Base-by-base conservation (phyloP, 805 yeast genomes). In the Lachancea thermotolerans region DNA sequence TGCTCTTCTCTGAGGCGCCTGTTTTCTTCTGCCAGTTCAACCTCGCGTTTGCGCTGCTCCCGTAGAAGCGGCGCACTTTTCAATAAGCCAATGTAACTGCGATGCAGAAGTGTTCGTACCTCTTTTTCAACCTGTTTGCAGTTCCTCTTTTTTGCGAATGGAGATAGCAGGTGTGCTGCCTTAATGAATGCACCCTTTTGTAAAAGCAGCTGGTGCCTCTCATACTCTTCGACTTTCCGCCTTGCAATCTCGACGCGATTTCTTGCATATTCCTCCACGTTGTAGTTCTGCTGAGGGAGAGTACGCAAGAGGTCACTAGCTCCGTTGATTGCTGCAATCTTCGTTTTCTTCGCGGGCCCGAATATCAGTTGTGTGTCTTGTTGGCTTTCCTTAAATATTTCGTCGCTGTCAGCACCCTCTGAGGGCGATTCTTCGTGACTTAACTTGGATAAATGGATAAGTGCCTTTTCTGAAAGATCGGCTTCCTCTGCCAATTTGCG, bases 401-500 rank as follows among this genome's bases (percentile, higher is more conserved):
- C 39, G 14, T 45, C 46, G 32, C 49, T 39, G 31, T 47, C 41
- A 7, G 12, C 39, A 29, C 29, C 18, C 15, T 25, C 32, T n/a
- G 34, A 12, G 18, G 10, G 32, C 10, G 35, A 17, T 2, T 39
- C 39, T 37, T 34, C 46, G 10, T 45, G 35, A 28, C 41, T 29
- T 14, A 33, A 31, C 32, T 47, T 49, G 32, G 54, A 48, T 16
- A 56, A 50, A 40, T 50, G 55, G 10, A 51, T 78, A 40, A 91
- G 64, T 0, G 96, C 95, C 42, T 70, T 71, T 59, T 90, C 96
- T 2, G 91, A 93, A 42, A 80, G 68, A 45, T 85, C 71, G 28
- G 95, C 85, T 60, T 91, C 97, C 41, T 79, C 81, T 2, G 87
- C 90, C 42, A 90, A 69, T 54, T 77, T 77, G 45, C 84, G 77